Evolutionary conservation across 805 yeast species (phyloP).

Genomic region (Kazachstania martiniae): DNA sequence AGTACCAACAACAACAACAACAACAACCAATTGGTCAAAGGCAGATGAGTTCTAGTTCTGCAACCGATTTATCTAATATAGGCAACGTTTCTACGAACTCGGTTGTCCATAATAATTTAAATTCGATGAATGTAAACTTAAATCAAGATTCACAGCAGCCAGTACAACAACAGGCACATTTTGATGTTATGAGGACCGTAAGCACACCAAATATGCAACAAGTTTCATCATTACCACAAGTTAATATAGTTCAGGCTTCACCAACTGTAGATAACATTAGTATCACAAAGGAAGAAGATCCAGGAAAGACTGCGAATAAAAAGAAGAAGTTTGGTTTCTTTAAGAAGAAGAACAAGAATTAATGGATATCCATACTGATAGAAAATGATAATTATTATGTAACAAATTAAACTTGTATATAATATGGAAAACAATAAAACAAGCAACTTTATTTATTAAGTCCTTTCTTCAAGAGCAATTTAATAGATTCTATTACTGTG

Average conservation of each 20-base stretch:
- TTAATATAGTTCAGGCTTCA: constrained; percentile 1
- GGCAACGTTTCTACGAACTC: too few species aligned
- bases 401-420: too few species aligned
- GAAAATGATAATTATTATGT: not conserved
- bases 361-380: not conserved
- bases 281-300: constrained; percentile 1
- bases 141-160: too few species aligned
- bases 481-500: too few species aligned
- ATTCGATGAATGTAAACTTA: constrained; percentile 4
- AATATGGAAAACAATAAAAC: not conserved
- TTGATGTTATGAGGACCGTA: too few species aligned
- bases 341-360: constrained; percentile 19
- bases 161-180: too few species aligned
- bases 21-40: constrained; percentile 1
- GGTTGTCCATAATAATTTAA: too few species aligned
- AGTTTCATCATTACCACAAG: constrained; percentile 1
- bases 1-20: constrained; percentile 3
- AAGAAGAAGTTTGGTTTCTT: constrained; percentile 25
- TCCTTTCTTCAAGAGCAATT: too few species aligned
- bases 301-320: constrained; percentile 9
- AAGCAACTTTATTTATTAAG: not conserved
- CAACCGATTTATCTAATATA: too few species aligned
- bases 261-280: constrained; percentile 3
- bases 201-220: constrained; percentile 7
- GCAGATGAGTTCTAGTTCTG: too few species aligned